Conservation (phyloP, 148 eudicot genomes). For the Suaeda aralocaspica region DNA sequence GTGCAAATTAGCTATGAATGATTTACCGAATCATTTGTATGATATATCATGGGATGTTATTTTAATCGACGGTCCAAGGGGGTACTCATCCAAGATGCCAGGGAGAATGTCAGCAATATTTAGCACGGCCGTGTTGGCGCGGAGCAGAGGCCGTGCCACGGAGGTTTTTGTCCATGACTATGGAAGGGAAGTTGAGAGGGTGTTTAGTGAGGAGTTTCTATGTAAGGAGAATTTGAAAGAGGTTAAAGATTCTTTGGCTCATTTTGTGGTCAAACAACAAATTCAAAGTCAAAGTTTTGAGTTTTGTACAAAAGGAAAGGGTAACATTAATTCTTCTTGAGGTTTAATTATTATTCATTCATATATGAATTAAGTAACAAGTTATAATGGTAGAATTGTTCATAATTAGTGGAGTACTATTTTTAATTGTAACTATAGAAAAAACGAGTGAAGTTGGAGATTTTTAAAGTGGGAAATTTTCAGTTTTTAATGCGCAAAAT, state of each 20-base stretch:
- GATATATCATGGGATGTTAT: constrained; percentile 70
- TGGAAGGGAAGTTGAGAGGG: constrained; percentile 64
- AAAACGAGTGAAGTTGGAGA: no score
- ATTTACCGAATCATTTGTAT: constrained; percentile 74
- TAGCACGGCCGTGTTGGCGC: constrained; percentile 67
- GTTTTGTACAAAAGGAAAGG: constrained; percentile 36
- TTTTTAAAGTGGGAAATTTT: no score
- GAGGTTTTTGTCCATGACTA: constrained; percentile 84
- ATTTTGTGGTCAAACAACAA: constrained; percentile 46
- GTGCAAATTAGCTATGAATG: constrained; percentile 67
- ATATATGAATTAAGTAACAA: no score
- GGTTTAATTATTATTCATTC: no score
- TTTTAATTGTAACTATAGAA: no score
- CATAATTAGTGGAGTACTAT: no score
- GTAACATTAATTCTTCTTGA: neutral
- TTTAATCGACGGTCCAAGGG: constrained; percentile 78
- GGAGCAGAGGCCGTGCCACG: constrained; percentile 41
- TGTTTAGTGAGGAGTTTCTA: constrained; percentile 65
- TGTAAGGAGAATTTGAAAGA: constrained; percentile 78
- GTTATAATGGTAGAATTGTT: no score
- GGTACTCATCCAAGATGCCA: constrained; percentile 45
- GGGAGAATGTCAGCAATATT: constrained; percentile 75
- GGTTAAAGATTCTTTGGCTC: constrained; percentile 47
- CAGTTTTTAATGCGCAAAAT: no score
- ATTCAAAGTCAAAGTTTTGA: constrained; percentile 17